Conservation (phyloP, 2,329 filamentous ascomycete genomes). For the Talaromyces sp. region DNA sequence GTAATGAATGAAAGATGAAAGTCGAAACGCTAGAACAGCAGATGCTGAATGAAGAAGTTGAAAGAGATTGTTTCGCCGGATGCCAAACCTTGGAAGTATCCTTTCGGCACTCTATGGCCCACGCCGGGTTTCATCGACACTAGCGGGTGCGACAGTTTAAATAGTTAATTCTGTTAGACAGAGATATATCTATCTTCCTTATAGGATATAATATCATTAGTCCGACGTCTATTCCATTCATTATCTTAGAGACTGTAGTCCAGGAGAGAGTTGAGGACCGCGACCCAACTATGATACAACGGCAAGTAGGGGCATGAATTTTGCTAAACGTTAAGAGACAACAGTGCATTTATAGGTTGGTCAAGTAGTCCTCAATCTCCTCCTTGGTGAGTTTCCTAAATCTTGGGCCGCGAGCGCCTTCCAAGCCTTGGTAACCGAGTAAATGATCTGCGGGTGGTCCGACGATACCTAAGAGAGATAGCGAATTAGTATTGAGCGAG, state of each 20-base stretch:
- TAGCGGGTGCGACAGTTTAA: too few relatives aligned
- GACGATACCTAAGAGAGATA: constrained; percentile 71
- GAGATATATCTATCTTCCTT: too few relatives aligned
- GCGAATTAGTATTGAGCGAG: not conserved
- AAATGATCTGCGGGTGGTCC: constrained; percentile 90
- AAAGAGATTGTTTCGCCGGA: not conserved
- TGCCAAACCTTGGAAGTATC: not conserved
- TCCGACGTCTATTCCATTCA: constrained; percentile 6
- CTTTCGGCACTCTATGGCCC: too few relatives aligned
- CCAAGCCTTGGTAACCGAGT: constrained; percentile 64
- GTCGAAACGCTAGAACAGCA: not conserved
- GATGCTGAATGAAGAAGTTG: not conserved
- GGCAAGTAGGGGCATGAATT: constrained; percentile 17
- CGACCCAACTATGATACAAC: constrained; percentile 26
- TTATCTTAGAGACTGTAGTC: not conserved
- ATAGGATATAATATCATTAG: not conserved
- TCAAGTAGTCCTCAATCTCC: constrained; percentile 99
- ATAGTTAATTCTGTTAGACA: too few relatives aligned
- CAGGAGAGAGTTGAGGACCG: constrained; percentile 20
- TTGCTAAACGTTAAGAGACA: constrained; percentile 15
- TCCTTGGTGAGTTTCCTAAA: constrained; percentile 74
- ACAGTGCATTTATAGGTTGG: constrained; percentile 69
- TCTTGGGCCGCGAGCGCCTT: constrained; percentile 39
- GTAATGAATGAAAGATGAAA: not conserved
- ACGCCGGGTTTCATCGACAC: too few relatives aligned